Evolutionary conservation across 1,284 basidiomycete genomes (phyloP), one percentile per base, ranked within the genome.

Genomic region (Amylostereum chailletii): DNA sequence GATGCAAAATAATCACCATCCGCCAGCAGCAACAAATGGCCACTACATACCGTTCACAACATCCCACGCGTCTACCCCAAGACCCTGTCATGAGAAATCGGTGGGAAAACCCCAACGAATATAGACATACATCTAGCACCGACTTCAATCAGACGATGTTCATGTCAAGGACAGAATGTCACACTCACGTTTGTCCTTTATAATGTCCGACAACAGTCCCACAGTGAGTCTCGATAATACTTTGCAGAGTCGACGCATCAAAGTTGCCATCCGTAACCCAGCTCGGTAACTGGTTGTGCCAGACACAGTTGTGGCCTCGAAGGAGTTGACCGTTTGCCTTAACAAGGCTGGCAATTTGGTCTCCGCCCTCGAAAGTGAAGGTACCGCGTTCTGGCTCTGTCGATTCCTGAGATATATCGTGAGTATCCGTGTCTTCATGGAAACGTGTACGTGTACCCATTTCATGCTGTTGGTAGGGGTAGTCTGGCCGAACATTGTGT

Each of bases 381-480:
- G 55, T 58, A 47, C 72, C 74, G 41, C 66, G 73, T 11, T 61
- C 59, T 5, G 76, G 75, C 55, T 81, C 78, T 6, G 76, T 79
- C 0, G 73, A 71, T 52, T 77, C 74, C 75, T 76, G 46, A 11
- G 31, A 26, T 10, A n/a, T 31, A 11, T 10, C 31, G 10, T n/a
- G 19, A 8, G 3, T 8, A 46, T 42, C 11, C 29, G 26, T 40
- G n/a, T 39, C 27, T 6, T 10, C 2, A 10, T 29, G 5, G 19
- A 8, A 2, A 30, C 34, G 27, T 27, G 8, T 30, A 29, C 41
- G 49, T 64, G 11, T 44, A 72, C 75, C 76, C 76, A 77, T 71
- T 77, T 78, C 75, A 77, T 75, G 53, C 70, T 74, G 58, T 78
- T 78, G 27, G 68, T 74, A 3, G 77, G 68, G 4, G 77, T 79